Percentiles rank a stretch among this genome's conserved stretches.
Evolutionary conservation across 1,139 yeast genomes (phyloP).

Genomic region (Candida sanyaensis): DNA sequence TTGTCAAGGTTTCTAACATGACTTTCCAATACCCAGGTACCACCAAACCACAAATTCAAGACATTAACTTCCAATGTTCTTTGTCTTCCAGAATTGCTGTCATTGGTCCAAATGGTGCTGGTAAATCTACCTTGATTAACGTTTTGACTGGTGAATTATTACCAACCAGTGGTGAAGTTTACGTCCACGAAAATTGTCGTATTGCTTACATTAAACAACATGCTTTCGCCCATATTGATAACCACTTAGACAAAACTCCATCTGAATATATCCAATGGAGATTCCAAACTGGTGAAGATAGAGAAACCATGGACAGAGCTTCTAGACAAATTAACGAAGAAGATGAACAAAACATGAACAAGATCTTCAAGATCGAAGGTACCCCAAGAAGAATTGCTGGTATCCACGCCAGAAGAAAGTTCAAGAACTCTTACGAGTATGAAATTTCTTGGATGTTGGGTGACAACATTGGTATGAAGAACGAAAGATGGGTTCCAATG

Average conservation of each 20-base stretch:
- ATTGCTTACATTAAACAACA: constrained; percentile 99
- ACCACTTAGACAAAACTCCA: constrained; percentile 98
- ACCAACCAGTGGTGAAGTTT: constrained; percentile 97
- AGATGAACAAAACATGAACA: constrained; percentile 98
- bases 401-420: constrained; percentile 97
- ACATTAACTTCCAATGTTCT: constrained; percentile 97
- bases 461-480: constrained; percentile 98
- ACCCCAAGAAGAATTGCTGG: constrained; percentile 96
- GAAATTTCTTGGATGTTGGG: constrained; percentile 97
- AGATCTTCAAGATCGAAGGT: constrained; percentile 98
- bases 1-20: constrained; percentile 96
- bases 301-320: constrained; percentile 99
- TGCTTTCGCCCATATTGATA: constrained; percentile 98
- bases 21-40: constrained; percentile 99
- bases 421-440: constrained; percentile 99
- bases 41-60: constrained; percentile 85
- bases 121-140: constrained; percentile 97
- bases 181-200: constrained; percentile 99
- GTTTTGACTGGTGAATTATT: constrained; percentile 99
- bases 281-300: constrained; percentile 99
- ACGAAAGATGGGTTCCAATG: constrained; percentile 99
- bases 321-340: constrained; percentile 96
- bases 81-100: constrained; percentile 99
- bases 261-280: constrained; percentile 99
- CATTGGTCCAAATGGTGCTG: constrained; percentile 99